A percentile compares a stretch with the other conserved stretches of the same genome.
phyloP scores from a whole-genome alignment of 306 rosid species.

The Rosa chinensis region DNA sequence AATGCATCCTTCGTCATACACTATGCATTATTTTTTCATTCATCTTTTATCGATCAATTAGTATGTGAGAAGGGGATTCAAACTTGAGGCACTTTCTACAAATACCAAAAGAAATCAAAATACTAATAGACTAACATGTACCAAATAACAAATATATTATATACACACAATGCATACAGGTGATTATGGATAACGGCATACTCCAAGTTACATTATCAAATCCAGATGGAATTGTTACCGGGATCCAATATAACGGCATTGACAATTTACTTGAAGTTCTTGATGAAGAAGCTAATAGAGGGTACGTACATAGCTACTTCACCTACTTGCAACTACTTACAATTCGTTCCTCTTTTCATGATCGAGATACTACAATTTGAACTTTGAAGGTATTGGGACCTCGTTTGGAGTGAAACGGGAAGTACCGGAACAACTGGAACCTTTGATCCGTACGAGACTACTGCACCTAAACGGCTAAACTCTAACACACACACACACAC shows the following conservation, averaged over 20 bases:
- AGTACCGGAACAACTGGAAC: conserved; percentile 55
- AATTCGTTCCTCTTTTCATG: neutral
- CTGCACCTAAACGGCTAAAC: neutral
- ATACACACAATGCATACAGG: conserved; percentile 37
- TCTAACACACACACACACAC: no score
- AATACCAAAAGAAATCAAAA: neutral
- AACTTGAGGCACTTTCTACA: no score
- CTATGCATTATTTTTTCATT: neutral
- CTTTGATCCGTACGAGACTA: conserved; percentile 57
- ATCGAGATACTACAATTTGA: neutral
- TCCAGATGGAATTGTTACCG: conserved; percentile 71
- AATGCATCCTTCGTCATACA: neutral
- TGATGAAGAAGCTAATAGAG: conserved; percentile 60
- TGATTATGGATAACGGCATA: conserved; percentile 77
- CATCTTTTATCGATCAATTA: neutral
- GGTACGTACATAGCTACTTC: conserved; percentile 30
- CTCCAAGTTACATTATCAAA: conserved; percentile 66
- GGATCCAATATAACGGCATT: conserved; percentile 54
- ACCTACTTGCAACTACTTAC: neutral
- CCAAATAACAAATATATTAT: no score
- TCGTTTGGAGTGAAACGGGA: conserved; percentile 69
- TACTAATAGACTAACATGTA: no score
- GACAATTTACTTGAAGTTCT: conserved; percentile 77
- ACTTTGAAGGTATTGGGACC: conserved; percentile 79
- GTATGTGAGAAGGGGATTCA: no score